Conservation (phyloP, 345 rosid species). For the Eucalyptus erythrocorys region DNA sequence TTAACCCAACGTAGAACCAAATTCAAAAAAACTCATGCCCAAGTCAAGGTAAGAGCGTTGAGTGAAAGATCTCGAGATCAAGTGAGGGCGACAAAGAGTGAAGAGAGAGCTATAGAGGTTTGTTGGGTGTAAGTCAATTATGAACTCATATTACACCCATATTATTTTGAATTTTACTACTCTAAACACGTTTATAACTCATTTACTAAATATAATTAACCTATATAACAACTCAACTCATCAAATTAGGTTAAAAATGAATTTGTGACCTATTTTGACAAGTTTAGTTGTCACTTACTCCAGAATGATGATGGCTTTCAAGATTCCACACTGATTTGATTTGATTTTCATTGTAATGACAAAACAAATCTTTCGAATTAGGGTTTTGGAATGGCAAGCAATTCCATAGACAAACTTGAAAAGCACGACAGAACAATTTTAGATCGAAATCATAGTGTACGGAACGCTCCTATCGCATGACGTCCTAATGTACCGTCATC, state of each 20-base stretch:
- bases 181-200: background rate
- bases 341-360: rapidly evolving
- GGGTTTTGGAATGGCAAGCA: rapidly evolving
- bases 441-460: background rate
- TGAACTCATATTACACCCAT: background rate
- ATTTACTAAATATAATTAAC: too few species aligned
- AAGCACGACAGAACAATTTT: rapidly evolving
- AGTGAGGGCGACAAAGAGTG: rapidly evolving
- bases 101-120: too few species aligned
- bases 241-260: background rate
- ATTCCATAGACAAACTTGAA: background rate
- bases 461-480: rapidly evolving
- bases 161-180: too few species aligned
- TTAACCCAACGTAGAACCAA: rapidly evolving
- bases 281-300: background rate
- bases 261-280: rapidly evolving
- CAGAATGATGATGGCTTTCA: rapidly evolving
- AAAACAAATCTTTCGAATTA: rapidly evolving
- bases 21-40: too few species aligned
- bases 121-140: background rate
- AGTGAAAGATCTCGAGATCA: rapidly evolving
- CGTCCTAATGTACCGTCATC: rapidly evolving
- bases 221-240: rapidly evolving
- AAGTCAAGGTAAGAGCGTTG: background rate
- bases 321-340: background rate